These are phyloP conservation scores for Rhodotorula babjevae DNA, from an alignment of 768 basidiomycete species.

Conservation along the genomic window DNA sequence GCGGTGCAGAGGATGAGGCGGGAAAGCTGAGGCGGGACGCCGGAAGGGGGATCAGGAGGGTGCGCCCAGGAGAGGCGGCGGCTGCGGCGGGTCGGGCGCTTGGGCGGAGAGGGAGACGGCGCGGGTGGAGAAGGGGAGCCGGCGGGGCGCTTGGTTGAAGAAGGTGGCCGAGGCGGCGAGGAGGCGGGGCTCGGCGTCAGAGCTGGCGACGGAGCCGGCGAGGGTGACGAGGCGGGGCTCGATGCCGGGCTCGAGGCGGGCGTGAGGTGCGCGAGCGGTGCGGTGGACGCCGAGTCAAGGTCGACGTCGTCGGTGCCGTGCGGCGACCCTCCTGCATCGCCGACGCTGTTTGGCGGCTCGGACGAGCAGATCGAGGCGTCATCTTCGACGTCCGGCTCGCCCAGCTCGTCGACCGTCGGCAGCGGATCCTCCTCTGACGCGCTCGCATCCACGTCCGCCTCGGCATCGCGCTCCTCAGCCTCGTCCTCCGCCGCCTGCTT, in stretches of 20 bases:
- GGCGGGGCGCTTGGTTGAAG: background rate
- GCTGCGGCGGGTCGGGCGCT: background rate
- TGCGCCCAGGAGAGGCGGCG: background rate
- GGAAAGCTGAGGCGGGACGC: background rate
- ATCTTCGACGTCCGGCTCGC: background rate
- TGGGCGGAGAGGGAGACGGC: background rate
- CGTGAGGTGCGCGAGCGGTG: background rate
- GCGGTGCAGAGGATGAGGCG: background rate
- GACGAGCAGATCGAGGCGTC: too few species aligned
- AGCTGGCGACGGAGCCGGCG: background rate
- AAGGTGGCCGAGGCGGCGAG: background rate
- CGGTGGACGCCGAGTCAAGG: too few species aligned
- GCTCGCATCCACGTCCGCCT: too few species aligned
- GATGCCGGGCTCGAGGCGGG: background rate
- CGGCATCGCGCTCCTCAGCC: too few species aligned
- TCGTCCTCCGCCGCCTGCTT: background rate
- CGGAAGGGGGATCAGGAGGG: background rate
- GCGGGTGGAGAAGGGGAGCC: background rate
- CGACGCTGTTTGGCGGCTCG: too few species aligned
- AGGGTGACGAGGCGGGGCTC: background rate
- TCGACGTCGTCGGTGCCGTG: background rate
- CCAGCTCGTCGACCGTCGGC: too few species aligned
- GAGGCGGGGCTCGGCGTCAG: background rate
- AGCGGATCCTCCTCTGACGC: background rate
- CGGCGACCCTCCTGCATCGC: background rate